phyloP scores from a whole-genome alignment of 306 rosid species.

The Vigna hirtella region DNA sequence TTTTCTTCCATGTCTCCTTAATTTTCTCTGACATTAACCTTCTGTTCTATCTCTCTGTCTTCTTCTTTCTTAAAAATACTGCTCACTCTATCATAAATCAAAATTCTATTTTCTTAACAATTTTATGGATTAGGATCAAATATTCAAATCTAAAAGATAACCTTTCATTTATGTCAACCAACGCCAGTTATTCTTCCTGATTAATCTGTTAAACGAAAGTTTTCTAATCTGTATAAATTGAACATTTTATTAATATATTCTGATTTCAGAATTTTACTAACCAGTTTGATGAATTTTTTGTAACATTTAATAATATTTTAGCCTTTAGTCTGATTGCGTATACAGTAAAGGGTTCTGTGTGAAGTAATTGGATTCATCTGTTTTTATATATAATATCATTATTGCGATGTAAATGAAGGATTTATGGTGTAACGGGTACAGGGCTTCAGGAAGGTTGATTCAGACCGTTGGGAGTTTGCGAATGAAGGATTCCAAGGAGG shows the following conservation, averaged over 20 bases:
- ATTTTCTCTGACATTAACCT: too few relatives aligned
- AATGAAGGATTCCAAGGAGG: constrained; percentile 88
- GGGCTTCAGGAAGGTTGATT: constrained; percentile 93
- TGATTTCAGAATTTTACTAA: neutral
- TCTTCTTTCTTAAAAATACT: neutral
- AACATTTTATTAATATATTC: neutral
- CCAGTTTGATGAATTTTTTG: neutral
- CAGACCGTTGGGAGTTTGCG: constrained; percentile 94
- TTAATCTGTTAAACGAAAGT: too few relatives aligned
- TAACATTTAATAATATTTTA: neutral
- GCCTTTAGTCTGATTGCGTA: neutral
- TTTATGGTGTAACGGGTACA: constrained; percentile 30
- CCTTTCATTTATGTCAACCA: too few relatives aligned
- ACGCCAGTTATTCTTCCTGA: too few relatives aligned
- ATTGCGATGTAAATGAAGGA: neutral
- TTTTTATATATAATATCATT: neutral
- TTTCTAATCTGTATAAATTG: too few relatives aligned
- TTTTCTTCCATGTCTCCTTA: neutral
- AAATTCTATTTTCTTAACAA: neutral
- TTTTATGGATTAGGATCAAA: neutral
- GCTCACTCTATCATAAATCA: neutral
- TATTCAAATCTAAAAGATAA: too few relatives aligned
- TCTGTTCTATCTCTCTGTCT: neutral
- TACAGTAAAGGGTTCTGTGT: neutral
- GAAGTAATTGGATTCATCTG: neutral